Evolutionary conservation across 2,329 filamentous ascomycete genomes (phyloP).

Genomic region (Colletotrichum karsti): DNA sequence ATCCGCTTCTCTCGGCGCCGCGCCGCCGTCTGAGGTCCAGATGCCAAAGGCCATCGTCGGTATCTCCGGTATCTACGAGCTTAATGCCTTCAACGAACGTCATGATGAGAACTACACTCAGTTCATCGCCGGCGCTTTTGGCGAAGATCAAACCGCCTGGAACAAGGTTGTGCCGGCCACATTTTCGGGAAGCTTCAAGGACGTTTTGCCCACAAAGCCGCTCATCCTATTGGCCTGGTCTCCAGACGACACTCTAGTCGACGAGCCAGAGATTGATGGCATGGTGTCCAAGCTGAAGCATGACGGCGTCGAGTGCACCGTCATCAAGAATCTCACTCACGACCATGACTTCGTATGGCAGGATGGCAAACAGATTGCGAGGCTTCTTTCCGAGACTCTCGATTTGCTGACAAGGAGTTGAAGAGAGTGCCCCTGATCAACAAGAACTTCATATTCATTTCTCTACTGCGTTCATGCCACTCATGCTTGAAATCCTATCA

Average conservation of each 20-base stretch:
- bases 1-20: constrained; percentile 36
- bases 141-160: constrained; percentile 60
- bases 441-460: neutral
- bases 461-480: neutral
- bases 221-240: constrained; percentile 55
- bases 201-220: constrained; percentile 43
- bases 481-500: neutral
- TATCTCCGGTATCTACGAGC: constrained; percentile 73
- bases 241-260: constrained; percentile 57
- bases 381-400: constrained; percentile 47
- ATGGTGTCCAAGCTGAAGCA: constrained; percentile 59
- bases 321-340: constrained; percentile 57
- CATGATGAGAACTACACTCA: constrained; percentile 59
- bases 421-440: neutral
- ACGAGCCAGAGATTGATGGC: constrained; percentile 64
- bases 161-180: constrained; percentile 61
- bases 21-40: constrained; percentile 36
- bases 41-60: constrained; percentile 65
- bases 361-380: constrained; percentile 64
- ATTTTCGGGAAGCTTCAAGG: constrained; percentile 49
- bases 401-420: constrained; percentile 1
- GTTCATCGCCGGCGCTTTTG: constrained; percentile 70
- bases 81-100: constrained; percentile 60
- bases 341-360: constrained; percentile 72
- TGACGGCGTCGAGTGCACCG: constrained; percentile 42